Evolutionary conservation across 208 protist species (phyloP).

Genomic region (Naegleria lovaniensis): DNA sequence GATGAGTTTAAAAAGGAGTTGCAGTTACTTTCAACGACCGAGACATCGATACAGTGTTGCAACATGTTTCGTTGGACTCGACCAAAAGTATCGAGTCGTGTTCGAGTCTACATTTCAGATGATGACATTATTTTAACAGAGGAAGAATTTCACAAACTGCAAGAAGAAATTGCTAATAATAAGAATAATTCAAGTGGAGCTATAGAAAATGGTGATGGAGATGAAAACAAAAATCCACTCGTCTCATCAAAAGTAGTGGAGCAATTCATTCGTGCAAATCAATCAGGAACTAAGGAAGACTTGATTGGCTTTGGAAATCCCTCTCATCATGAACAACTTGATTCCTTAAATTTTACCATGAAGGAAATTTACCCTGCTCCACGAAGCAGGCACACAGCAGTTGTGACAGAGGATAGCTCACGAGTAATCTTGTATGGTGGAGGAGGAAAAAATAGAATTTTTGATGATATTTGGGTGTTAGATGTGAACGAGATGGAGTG

Average conservation of each 20-base stretch:
- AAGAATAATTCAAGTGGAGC: not conserved
- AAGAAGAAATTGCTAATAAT: not conserved
- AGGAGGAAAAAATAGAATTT: slow-evolving; percentile 23
- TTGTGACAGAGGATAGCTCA: not conserved
- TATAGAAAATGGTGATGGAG: too few species aligned
- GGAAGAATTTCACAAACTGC: not conserved
- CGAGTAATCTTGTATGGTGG: not conserved
- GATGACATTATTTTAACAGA: slow-evolving; percentile 5
- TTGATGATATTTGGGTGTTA: slow-evolving; percentile 21
- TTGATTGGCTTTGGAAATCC: slow-evolving; percentile 19
- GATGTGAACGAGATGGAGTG: not conserved
- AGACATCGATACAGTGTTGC: not conserved
- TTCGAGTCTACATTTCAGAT: slow-evolving; percentile 9
- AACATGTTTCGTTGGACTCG: not conserved
- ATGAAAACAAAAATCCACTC: not conserved
- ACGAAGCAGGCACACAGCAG: not conserved
- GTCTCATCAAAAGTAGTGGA: not conserved
- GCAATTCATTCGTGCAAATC: not conserved
- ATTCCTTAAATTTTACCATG: not conserved
- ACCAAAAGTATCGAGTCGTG: not conserved
- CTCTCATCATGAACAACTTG: not conserved
- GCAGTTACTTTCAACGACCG: not conserved
- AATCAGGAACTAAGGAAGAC: not conserved
- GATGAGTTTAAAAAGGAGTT: not conserved
- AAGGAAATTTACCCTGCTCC: slow-evolving; percentile 13